Evolutionary conservation across 257 asterid genomes (phyloP), one percentile per base, ranked within the genome.

Genomic region (Echium plantagineum): DNA sequence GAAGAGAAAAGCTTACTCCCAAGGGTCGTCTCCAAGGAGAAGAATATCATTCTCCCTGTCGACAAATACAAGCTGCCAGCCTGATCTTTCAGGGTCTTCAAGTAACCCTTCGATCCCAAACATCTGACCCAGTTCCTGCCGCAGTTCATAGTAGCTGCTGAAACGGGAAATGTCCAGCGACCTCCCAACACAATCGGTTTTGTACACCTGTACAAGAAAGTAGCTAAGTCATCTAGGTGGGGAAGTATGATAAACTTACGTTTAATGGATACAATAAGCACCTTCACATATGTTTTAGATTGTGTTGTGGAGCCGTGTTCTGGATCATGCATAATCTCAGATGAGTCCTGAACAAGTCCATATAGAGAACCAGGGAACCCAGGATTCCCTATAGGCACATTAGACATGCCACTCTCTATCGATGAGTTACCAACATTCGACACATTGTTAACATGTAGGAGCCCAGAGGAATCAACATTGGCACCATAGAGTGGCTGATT

Each of bases 11-110:
- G 77, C 96, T 81, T 76, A 87, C 98, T 87, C 96, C 98, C 98
- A 90, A 46, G 98, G 96, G 71, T 80, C 98, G 75, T 90, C 98
- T 72, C 98, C 98, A 87, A 90, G 96, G 94, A 90, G 97, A 84
- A 90, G 97, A 35, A 78, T 66, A 63, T 90, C 97, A 20, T 86
- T 74, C 97, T 90, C 97, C 96, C 97, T 85, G 94, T 90, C 97
- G 28, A 90, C 96, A 62, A 90, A 90, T 90, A 90, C 96, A 90
- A 90, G 97, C 97, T 90, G 97, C 96, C 97, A 90, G 97, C 97
- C 97, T 90, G 97, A 90, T 90, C 97, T 84, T 74, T 90, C 83
- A 77, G 94, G 97, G 86, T 84, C 90, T 77, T 85, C 94, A 74
- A 90, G 93, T 78, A 90, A 80, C 77, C 98, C 98, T 72, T 84